Percentiles rank a stretch among this genome's conserved stretches.
These are phyloP conservation scores for Gigaspora rosea DNA, from an alignment of 192 early-diverging fungal species.

Conservation along the genomic window DNA sequence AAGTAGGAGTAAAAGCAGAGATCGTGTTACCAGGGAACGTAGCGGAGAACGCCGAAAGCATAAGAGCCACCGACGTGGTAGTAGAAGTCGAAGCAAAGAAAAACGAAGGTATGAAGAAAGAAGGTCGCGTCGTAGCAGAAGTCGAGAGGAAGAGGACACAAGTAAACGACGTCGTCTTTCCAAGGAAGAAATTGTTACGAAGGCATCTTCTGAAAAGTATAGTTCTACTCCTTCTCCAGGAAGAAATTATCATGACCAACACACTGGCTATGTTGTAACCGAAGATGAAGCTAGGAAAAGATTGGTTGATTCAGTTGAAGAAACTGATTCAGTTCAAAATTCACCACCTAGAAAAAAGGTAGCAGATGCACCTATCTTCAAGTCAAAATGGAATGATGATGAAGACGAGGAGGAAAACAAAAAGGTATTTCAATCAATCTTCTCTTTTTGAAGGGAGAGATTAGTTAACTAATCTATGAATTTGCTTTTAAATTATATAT, in stretches of 20 bases:
- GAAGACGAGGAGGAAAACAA: constrained; percentile 21
- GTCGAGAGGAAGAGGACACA: constrained; percentile 1
- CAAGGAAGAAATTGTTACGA: constrained; percentile 6
- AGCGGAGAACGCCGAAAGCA: constrained; percentile 9
- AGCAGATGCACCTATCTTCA: constrained; percentile 25
- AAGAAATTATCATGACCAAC: background rate
- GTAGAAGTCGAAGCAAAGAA: constrained; percentile 28
- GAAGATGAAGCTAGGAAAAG: constrained; percentile 10
- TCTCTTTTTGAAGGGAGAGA: too few relatives aligned
- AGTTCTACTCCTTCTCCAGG: background rate
- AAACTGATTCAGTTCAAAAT: background rate
- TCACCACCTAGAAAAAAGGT: constrained; percentile 19
- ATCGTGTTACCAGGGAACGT: background rate
- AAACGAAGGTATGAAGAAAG: constrained; percentile 16
- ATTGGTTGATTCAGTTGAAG: background rate
- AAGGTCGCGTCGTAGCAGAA: constrained; percentile 18
- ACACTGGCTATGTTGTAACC: background rate
- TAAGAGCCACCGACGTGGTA: constrained; percentile 7
- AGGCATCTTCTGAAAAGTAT: background rate
- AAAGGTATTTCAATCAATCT: background rate
- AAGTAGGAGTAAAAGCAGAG: constrained; percentile 4
- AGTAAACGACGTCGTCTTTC: constrained; percentile 17
- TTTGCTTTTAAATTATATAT: too few relatives aligned
- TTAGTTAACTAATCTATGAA: too few relatives aligned
- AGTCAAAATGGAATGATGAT: constrained; percentile 32